Evolutionary conservation across 2,329 filamentous ascomycete genomes (phyloP).

Genomic region (Xylariaceae sp.): DNA sequence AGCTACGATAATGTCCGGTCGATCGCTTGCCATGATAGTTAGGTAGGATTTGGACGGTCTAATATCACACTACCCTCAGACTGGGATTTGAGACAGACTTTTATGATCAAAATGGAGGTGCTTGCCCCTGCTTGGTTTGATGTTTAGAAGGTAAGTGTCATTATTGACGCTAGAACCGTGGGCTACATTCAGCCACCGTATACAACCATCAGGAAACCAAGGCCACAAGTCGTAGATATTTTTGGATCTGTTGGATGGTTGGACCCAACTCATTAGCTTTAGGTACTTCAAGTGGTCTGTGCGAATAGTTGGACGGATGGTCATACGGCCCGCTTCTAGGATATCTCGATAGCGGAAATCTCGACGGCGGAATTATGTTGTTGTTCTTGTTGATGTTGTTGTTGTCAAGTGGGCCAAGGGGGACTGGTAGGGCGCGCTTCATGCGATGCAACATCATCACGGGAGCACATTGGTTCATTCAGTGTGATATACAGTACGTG

Average conservation of each 20-base stretch:
- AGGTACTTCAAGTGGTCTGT: too few relatives aligned
- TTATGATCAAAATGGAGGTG: background rate
- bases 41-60: slow-evolving; percentile 7
- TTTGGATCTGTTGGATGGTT: too few relatives aligned
- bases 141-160: background rate
- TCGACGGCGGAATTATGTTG: background rate
- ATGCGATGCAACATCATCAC: background rate
- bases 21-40: slow-evolving; percentile 25
- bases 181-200: background rate
- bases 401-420: background rate
- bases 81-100: background rate
- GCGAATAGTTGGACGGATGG: too few relatives aligned
- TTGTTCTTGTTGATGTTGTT: too few relatives aligned
- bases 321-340: too few relatives aligned
- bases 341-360: background rate
- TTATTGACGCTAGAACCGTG: background rate
- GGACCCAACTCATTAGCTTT: too few relatives aligned
- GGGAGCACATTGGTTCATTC: background rate
- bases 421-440: background rate
- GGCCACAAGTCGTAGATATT: too few relatives aligned
- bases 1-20: slow-evolving; percentile 45
- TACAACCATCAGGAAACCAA: background rate
- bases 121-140: background rate
- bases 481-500: background rate
- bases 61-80: background rate